phyloP scores from a whole-genome alignment of 345 rosid species.

The Cardamine occulta region DNA sequence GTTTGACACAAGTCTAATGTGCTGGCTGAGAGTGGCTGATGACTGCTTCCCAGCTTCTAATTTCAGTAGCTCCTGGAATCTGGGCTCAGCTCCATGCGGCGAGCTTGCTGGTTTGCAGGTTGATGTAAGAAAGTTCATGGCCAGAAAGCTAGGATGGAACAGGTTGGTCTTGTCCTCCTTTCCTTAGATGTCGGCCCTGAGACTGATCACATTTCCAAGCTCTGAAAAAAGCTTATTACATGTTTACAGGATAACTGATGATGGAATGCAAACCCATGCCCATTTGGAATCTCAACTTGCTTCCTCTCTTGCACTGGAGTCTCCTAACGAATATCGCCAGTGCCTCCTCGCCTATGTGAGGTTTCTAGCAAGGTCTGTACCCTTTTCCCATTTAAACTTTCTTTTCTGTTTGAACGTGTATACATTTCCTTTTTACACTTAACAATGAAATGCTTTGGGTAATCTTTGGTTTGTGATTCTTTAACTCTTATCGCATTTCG shows the following conservation, averaged over 20 bases:
- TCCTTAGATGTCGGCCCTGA: slow-evolving; percentile 7
- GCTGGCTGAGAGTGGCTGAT: slow-evolving; percentile 98
- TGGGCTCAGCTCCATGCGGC: slow-evolving; percentile 81
- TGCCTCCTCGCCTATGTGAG: slow-evolving; percentile 92
- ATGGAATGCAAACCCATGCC: slow-evolving; percentile 94
- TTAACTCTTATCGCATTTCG: neutral
- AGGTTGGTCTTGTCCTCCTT: slow-evolving; percentile 58
- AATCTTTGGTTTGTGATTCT: neutral
- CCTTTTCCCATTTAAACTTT: slow-evolving; percentile 5
- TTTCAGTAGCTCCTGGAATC: slow-evolving; percentile 91
- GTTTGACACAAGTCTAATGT: slow-evolving; percentile 84
- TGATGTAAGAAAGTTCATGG: slow-evolving; percentile 92
- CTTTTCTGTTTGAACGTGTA: too few relatives aligned
- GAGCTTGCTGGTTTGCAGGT: slow-evolving; percentile 96
- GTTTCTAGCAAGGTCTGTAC: slow-evolving; percentile 78
- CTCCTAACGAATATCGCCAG: slow-evolving; percentile 89
- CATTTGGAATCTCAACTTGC: slow-evolving; percentile 97
- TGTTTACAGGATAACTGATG: slow-evolving; percentile 82
- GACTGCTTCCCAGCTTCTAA: slow-evolving; percentile 99
- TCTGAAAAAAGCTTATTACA: neutral
- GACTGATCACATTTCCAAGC: neutral
- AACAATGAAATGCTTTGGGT: neutral
- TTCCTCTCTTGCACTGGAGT: slow-evolving; percentile 81
- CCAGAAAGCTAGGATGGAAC: slow-evolving; percentile 98
- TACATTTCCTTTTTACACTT: too few relatives aligned